Base-by-base conservation (phyloP, 1,284 basidiomycete genomes). In the Termitomyces sp. region DNA sequence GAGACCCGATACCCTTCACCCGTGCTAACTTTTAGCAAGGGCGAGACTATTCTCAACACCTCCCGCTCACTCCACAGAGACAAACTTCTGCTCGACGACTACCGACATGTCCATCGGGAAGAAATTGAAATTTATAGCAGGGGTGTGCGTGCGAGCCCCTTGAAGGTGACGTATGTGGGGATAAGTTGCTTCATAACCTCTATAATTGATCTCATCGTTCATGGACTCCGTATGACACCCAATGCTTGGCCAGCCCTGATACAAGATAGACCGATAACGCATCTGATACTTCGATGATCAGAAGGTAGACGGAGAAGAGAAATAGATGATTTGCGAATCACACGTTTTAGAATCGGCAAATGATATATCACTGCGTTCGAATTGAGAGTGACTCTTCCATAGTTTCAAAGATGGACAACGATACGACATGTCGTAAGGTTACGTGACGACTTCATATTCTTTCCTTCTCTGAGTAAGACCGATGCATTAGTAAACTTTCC, bases 181-280 rank as follows among this genome's bases (percentile, higher is more conserved):
- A 59, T 61, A 17, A 74, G 65, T 28, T 62, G 53, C 48, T 54
- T 54, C 28, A 77, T 55, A 15, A 80, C n/a, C n/a, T n/a, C n/a
- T n/a, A n/a, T n/a, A n/a, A n/a, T n/a, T 78, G 55, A 61, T 63
- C 8, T 70, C 66, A 58, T 74, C 74, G 10, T 55, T 59, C 34
- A 78, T 74, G 77, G 77, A 80, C 31, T 67, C 63, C 24, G 69
- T 52, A 56, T 80, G 78, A 8, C 71, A 71, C 8, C 60, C 58
- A 17, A 73, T 70, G 55, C 68, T 67, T 49, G 65, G 51, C 80
- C 78, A 81, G 3, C 78, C 76, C 2, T n/a, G 76, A 73, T 38
- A 78, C 57, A 38, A 81, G 60, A 60, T 74, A 72, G 2, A 79
- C 53, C 34, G 64, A 56, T 3, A 50, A 54, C 3, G 65, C 47